phyloP scores from a whole-genome alignment of 1,284 basidiomycete species.

The Microstroma glucosiphilum region DNA sequence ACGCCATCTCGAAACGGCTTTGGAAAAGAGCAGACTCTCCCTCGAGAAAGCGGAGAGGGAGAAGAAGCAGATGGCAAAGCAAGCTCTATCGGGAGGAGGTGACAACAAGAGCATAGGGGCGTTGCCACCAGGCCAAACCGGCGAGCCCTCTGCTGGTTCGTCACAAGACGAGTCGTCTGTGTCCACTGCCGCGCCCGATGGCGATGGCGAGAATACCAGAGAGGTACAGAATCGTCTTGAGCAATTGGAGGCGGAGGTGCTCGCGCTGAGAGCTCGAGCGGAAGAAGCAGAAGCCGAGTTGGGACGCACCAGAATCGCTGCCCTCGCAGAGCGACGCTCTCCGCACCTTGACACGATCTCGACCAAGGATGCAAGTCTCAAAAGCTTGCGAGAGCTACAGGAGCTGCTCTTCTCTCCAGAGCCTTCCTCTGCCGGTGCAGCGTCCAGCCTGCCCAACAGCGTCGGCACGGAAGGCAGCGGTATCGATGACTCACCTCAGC shows the following conservation, averaged over 20 bases:
- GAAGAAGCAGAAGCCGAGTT: too few relatives aligned
- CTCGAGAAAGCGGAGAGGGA: background rate
- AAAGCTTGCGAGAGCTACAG: too few relatives aligned
- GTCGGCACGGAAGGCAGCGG: too few relatives aligned
- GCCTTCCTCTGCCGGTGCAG: too few relatives aligned
- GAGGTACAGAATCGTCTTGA: background rate
- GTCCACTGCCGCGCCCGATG: background rate
- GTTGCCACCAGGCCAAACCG: background rate
- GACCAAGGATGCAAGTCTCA: too few relatives aligned
- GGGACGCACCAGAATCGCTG: too few relatives aligned
- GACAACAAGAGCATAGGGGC: background rate
- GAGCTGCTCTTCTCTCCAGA: too few relatives aligned
- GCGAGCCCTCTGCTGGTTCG: background rate
- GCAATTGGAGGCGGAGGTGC: slow-evolving; percentile 2
- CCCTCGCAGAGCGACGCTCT: too few relatives aligned
- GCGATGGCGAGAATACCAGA: background rate
- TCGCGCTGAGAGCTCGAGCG: background rate
- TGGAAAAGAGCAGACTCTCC: background rate
- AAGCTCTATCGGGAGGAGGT: background rate
- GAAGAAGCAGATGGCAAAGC: background rate
- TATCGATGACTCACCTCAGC: too few relatives aligned
- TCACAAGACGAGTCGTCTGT: background rate
- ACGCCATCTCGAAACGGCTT: background rate
- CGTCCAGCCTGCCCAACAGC: too few relatives aligned
- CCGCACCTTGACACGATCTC: too few relatives aligned